A percentile compares a stretch with the other conserved stretches of the same genome.
These are phyloP conservation scores for Thymus mandschuricus DNA, from an alignment of 257 asterid species.

Conservation along the genomic window DNA sequence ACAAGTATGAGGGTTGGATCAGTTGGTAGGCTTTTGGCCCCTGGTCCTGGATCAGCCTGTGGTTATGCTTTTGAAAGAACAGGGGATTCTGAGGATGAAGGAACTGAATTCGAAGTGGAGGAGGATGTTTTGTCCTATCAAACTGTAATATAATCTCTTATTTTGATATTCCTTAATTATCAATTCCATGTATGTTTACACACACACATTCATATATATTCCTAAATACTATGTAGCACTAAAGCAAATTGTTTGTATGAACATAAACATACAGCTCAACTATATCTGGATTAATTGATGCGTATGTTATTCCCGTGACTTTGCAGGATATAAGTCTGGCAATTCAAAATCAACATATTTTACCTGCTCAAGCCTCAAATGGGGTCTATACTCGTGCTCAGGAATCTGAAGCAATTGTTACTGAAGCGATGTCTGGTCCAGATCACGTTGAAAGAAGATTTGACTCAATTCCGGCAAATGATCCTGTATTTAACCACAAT, in stretches of 20 bases:
- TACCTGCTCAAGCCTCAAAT: constrained; percentile 49
- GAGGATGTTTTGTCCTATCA: constrained; percentile 49
- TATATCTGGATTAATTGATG: constrained; percentile 26
- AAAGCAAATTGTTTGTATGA: constrained; percentile 16
- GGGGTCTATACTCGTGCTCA: constrained; percentile 46
- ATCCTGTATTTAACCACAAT: constrained; percentile 44
- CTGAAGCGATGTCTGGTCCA: constrained; percentile 46
- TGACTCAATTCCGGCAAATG: constrained; percentile 48
- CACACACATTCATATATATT: not conserved
- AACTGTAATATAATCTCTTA: constrained; percentile 43
- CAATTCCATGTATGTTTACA: not conserved
- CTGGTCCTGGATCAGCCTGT: constrained; percentile 63
- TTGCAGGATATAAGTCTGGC: constrained; percentile 56
- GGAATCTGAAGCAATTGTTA: constrained; percentile 44
- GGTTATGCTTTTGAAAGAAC: constrained; percentile 63
- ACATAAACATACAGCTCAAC: constrained; percentile 9
- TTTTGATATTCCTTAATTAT: constrained; percentile 2
- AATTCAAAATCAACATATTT: constrained; percentile 44
- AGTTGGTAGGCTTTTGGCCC: constrained; percentile 64
- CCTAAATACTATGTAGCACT: constrained; percentile 5
- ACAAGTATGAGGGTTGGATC: constrained; percentile 59
- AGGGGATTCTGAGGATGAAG: constrained; percentile 76
- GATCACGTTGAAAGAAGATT: constrained; percentile 44
- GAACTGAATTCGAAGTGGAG: constrained; percentile 48
- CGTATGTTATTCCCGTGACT: constrained; percentile 32